These are phyloP conservation scores for Brassica nigra DNA, from an alignment of 345 rosid species.

Conservation along the genomic window DNA sequence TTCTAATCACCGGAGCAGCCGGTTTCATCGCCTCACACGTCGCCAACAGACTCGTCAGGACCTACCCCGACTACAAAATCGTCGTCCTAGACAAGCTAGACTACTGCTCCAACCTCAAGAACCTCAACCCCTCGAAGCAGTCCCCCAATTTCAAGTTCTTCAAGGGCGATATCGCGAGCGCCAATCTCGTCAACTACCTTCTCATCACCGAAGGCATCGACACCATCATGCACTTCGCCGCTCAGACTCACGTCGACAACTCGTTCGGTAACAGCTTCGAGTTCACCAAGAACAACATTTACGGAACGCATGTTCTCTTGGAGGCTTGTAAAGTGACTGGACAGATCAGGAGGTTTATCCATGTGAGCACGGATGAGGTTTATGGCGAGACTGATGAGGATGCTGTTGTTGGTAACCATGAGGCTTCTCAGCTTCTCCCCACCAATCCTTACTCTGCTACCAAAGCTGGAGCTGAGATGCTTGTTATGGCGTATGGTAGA, in stretches of 20 bases:
- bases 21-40: conserved; percentile 84
- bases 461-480: conserved; percentile 88
- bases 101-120: conserved; percentile 74
- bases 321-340: conserved; percentile 91
- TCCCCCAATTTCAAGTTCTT: conserved; percentile 75
- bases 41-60: conserved; percentile 65
- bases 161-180: conserved; percentile 80
- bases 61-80: conserved; percentile 73
- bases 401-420: conserved; percentile 81
- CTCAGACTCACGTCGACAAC: conserved; percentile 83
- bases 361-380: conserved; percentile 85
- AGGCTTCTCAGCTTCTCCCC: conserved; percentile 83
- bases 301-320: conserved; percentile 77
- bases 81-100: conserved; percentile 87
- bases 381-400: conserved; percentile 90
- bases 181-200: conserved; percentile 79
- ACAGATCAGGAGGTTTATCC: conserved; percentile 78
- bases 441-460: conserved; percentile 88
- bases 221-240: conserved; percentile 90
- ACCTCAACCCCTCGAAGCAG: conserved; percentile 59
- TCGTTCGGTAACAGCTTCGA: conserved; percentile 86
- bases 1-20: conserved; percentile 81
- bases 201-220: conserved; percentile 80
- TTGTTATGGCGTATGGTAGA: conserved; percentile 87
- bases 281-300: conserved; percentile 82